Percentiles rank a stretch among this genome's conserved stretches.
These are phyloP conservation scores for Brasenia schreberi DNA, from an alignment of 164 flowering plant genomes.

Conservation along the genomic window DNA sequence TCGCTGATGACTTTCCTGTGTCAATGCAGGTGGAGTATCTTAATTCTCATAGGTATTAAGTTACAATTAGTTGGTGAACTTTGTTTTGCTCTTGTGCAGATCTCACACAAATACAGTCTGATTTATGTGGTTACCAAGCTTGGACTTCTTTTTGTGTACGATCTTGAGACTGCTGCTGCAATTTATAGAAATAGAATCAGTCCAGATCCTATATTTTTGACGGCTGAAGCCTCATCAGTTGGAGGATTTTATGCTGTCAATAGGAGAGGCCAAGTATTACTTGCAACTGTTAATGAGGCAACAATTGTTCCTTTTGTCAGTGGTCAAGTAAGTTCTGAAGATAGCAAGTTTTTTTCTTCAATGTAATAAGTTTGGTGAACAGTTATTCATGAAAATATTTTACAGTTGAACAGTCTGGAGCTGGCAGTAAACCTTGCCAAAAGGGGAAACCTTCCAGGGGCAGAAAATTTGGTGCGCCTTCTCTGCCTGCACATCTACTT, in stretches of 20 bases:
- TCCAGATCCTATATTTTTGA: conserved; percentile 97
- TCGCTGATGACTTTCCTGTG: conserved; percentile 98
- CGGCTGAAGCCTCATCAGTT: conserved; percentile 83
- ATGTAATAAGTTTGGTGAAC: not conserved
- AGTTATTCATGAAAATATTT: not conserved
- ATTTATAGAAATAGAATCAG: conserved; percentile 95
- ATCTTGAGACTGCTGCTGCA: conserved; percentile 91
- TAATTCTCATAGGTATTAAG: not conserved
- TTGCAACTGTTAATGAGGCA: conserved; percentile 92
- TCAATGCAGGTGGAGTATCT: conserved; percentile 78
- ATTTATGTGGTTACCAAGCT: conserved; percentile 95
- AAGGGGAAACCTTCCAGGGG: conserved; percentile 29
- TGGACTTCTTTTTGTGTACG: conserved; percentile 94
- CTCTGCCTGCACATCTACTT: too few relatives aligned
- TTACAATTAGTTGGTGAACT: not conserved
- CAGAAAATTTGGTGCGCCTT: conserved; percentile 75
- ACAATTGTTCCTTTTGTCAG: conserved; percentile 94
- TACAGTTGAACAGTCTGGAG: conserved; percentile 82
- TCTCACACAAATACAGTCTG: conserved; percentile 77
- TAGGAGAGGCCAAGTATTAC: conserved; percentile 89
- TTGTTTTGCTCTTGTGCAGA: conserved; percentile 33
- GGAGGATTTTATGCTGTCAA: conserved; percentile 98
- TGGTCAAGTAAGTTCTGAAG: conserved; percentile 48
- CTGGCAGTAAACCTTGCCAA: conserved; percentile 19
- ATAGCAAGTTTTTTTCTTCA: not conserved